Percentiles rank a stretch among this genome's conserved stretches.
These are phyloP conservation scores for Papilionanthe hybrid DNA, from an alignment of 116 monocot species.

Conservation along the genomic window DNA sequence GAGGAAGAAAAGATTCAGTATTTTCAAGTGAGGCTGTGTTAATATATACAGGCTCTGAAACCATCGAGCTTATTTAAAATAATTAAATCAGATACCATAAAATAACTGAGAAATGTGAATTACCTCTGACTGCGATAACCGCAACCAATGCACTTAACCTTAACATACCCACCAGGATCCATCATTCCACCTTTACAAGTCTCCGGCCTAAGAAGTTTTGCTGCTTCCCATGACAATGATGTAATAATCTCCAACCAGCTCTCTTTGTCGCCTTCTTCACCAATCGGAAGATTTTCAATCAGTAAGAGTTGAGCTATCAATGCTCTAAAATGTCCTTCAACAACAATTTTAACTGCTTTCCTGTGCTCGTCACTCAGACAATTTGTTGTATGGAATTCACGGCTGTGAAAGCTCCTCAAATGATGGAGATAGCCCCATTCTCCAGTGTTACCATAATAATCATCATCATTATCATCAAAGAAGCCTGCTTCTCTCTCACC, in stretches of 20 bases:
- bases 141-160: slow-evolving; percentile 82
- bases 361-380: slow-evolving; percentile 60
- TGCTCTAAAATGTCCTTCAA: slow-evolving; percentile 84
- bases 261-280: slow-evolving; percentile 51
- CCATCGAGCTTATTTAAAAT: too few species aligned
- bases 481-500: slow-evolving; percentile 46
- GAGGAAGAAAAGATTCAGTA: background rate
- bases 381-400: slow-evolving; percentile 43
- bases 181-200: slow-evolving; percentile 79
- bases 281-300: slow-evolving; percentile 60
- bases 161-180: slow-evolving; percentile 90
- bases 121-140: slow-evolving; percentile 80
- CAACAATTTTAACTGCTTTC: slow-evolving; percentile 74
- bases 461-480: slow-evolving; percentile 48
- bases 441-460: slow-evolving; percentile 15
- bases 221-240: slow-evolving; percentile 86
- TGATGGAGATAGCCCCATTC: slow-evolving; percentile 50
- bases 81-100: background rate
- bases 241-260: slow-evolving; percentile 91
- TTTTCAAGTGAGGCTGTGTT: background rate
- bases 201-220: slow-evolving; percentile 79
- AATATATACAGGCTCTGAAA: too few species aligned
- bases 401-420: slow-evolving; percentile 56
- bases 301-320: slow-evolving; percentile 80
- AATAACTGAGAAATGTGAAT: slow-evolving; percentile 3